phyloP scores from a whole-genome alignment of 345 rosid species.

The Turritis glabra region DNA sequence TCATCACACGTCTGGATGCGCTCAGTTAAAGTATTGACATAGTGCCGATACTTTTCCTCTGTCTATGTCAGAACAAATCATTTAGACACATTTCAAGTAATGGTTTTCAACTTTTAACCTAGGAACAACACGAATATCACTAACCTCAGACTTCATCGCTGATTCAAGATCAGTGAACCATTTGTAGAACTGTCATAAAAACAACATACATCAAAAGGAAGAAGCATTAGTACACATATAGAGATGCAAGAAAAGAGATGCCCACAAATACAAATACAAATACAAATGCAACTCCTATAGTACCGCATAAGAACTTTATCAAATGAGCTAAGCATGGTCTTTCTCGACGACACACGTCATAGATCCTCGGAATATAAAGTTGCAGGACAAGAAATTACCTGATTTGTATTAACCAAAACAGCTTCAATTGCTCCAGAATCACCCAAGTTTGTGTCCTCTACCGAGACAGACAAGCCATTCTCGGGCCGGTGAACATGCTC shows the following conservation, averaged over 20 bases:
- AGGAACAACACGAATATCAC: constrained; percentile 38
- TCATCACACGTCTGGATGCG: constrained; percentile 89
- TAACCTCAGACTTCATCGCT: constrained; percentile 98
- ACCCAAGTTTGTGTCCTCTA: constrained; percentile 48
- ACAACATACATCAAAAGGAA: background rate
- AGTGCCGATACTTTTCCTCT: constrained; percentile 94
- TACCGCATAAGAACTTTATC: background rate
- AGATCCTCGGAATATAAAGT: background rate
- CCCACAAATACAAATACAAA: background rate
- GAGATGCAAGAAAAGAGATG: constrained; percentile 3
- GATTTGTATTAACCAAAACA: constrained; percentile 84
- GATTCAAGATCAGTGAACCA: constrained; percentile 99
- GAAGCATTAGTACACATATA: constrained; percentile 18
- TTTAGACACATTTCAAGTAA: constrained; percentile 1
- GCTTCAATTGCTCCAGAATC: constrained; percentile 70
- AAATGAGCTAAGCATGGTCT: background rate
- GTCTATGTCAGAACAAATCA: constrained; percentile 52
- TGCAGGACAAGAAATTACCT: constrained; percentile 41
- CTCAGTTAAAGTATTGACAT: constrained; percentile 73
- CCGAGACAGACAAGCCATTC: constrained; percentile 56
- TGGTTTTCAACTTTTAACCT: background rate
- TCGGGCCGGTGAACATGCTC: constrained; percentile 61
- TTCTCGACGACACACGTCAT: background rate
- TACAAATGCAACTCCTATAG: constrained; percentile 7
- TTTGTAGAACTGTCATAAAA: constrained; percentile 72